Evolutionary conservation across 352 stramenopile species (phyloP), one percentile per base, ranked within the genome.

Genomic region (Blastocystis sp.): DNA sequence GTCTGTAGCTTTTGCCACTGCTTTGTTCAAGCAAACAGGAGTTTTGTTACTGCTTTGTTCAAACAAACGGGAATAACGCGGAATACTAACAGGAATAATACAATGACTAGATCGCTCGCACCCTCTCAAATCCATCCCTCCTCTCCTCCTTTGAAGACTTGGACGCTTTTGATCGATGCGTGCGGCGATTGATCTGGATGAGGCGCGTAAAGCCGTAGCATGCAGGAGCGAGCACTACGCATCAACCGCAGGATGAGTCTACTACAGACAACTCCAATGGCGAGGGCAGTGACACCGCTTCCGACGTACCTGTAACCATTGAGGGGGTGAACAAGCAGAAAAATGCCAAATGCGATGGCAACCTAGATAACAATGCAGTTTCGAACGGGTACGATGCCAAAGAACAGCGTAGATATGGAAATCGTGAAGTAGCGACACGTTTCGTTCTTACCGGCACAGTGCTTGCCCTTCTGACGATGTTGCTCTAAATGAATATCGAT

Each of bases 201-300:
- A 85, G 59, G 13, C 74, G 51, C 9, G 55, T 85, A 19, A 85
- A 51, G 31, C 74, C 74, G 66, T 85, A 85, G 50, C 50, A 55
- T n/a, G 55, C 51, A 51, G 74, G 74, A 37, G 74, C 74, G 70
- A 85, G 31, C 41, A 85, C 74, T 85, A 69, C 9, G 26, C 4
- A 37, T 70, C 9, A 85, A 19, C 4, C 41, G 50, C n/a, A 19
- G 2, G 12, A n/a, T 3, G 24, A 29, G 37, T 60, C 26, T 1
- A 31, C 12, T 45, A 85, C 74, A 67, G 50, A 85, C 16, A 51
- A 85, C 51, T 16, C 41, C 31, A 4, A 85, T 70, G 66, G 26
- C 31, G 0, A 85, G 16, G 26, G 74, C 74, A n/a, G 55, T 85
- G 3, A 85, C 21, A 61, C 74, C 74, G 50, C 74, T 85, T 31